Base-by-base conservation (phyloP, 495 filamentous ascomycete species). In the Xylaria sp. region DNA sequence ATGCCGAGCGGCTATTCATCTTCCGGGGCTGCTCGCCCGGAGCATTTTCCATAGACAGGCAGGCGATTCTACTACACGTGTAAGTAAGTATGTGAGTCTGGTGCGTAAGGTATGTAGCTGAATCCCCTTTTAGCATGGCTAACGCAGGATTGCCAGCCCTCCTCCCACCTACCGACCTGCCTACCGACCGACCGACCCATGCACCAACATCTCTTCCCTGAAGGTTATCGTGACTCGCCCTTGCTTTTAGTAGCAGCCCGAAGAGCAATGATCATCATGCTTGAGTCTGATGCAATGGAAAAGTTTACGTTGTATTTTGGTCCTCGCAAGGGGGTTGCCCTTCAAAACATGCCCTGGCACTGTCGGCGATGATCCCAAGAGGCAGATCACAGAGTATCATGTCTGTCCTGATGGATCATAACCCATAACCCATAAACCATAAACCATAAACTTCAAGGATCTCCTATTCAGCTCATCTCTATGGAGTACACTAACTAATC, bases 181-280 rank as follows among this genome's bases (percentile, higher is more conserved):
- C n/a, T n/a, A n/a, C n/a, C n/a, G n/a, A n/a, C n/a, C n/a, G n/a
- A n/a, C n/a, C n/a, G 11, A 63, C 21, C 12, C 46, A 4, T 17
- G 43, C 21, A 63, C 52, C 52, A 26, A n/a, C 17, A 48, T 14
- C 21, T 44, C 65, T 35, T 58, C 50, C 50, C 29, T 55, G 50
- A 46, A 58, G 14, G 52, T 68, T 58, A 58, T 68, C 52, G 65
- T 57, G 52, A 69, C 67, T 52, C 31, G 55, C 41, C 17, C 31
- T 26, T 50, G 50, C 17, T 15, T 55, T 53, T 57, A 31, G 21
- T 12, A 33, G 17, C 48, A 29, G 24, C 33, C 46, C 64, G 48
- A 37, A 67, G 46, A 40, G 26, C 46, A 19, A 58, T 19, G 33
- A 37, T 59, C 33, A 15, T 37, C 31, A 40, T 50, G 48, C 37